Evolutionary conservation across 257 asterid genomes (phyloP).

Genomic region (Primulina huaijiensis): DNA sequence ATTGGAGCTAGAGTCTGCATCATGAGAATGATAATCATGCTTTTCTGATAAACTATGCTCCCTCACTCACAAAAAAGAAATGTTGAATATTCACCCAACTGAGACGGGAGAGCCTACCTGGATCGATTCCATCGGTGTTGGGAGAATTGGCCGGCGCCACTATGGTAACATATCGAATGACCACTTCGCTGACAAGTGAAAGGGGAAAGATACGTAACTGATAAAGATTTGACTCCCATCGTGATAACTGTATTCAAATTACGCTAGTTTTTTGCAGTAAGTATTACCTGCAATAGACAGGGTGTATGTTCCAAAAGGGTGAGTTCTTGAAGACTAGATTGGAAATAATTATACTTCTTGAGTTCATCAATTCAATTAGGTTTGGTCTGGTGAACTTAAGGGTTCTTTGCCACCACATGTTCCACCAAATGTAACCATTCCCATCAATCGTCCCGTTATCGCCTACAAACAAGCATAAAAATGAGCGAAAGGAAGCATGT

Average conservation of each 20-base stretch:
- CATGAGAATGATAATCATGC: slow-evolving; percentile 5
- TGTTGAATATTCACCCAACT: too few species aligned
- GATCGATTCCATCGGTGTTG: slow-evolving; percentile 70
- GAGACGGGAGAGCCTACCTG: slow-evolving; percentile 36
- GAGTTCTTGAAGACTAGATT: slow-evolving; percentile 52
- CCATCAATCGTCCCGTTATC: slow-evolving; percentile 81
- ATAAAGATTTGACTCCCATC: not conserved
- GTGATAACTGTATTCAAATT: not conserved
- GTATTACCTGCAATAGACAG: slow-evolving; percentile 68
- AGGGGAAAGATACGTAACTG: not conserved
- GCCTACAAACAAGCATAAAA: slow-evolving; percentile 37
- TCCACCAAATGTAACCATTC: slow-evolving; percentile 74
- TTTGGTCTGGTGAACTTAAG: slow-evolving; percentile 56
- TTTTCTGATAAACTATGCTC: too few species aligned
- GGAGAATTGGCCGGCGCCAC: slow-evolving; percentile 66
- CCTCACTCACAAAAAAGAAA: too few species aligned
- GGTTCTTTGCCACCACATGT: slow-evolving; percentile 61
- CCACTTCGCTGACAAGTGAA: slow-evolving; percentile 42
- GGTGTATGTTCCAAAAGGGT: slow-evolving; percentile 73
- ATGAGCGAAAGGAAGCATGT: not conserved
- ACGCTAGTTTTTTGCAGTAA: too few species aligned
- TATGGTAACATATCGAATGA: slow-evolving; percentile 48
- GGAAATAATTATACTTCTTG: slow-evolving; percentile 50
- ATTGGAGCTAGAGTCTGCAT: slow-evolving; percentile 72
- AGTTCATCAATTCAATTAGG: slow-evolving; percentile 52